These are phyloP conservation scores for Oryza australiensis DNA, from an alignment of 176 grass and related monocot species.

Conservation along the genomic window DNA sequence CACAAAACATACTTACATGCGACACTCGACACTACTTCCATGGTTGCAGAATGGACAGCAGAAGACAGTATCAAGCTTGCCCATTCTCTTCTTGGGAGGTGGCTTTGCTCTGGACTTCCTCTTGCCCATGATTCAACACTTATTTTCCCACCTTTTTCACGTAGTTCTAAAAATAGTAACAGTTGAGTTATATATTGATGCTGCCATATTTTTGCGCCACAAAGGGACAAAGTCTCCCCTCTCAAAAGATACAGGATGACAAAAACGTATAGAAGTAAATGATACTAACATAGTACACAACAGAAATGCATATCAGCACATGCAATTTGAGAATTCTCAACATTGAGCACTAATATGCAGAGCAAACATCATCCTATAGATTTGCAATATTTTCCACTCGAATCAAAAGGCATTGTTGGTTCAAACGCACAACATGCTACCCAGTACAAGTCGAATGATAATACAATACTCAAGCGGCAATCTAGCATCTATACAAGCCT, in stretches of 20 bases:
- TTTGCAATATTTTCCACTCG: too few relatives aligned
- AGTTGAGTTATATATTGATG: not conserved
- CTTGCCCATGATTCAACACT: constrained; percentile 60
- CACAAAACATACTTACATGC: constrained; percentile 50
- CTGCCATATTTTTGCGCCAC: not conserved
- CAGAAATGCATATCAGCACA: not conserved
- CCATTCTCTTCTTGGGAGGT: constrained; percentile 73
- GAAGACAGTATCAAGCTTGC: constrained; percentile 73
- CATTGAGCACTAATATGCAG: not conserved
- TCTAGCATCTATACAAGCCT: too few relatives aligned
- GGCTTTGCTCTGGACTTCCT: constrained; percentile 72
- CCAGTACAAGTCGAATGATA: too few relatives aligned
- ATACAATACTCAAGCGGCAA: too few relatives aligned
- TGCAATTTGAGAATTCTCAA: not conserved
- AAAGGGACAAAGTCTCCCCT: not conserved
- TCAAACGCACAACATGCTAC: too few relatives aligned
- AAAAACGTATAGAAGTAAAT: not conserved
- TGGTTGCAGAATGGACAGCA: constrained; percentile 85
- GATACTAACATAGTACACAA: not conserved
- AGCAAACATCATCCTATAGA: not conserved
- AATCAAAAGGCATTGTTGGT: not conserved
- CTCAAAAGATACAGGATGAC: not conserved
- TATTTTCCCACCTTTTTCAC: not conserved
- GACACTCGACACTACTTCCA: constrained; percentile 65
- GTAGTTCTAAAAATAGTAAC: not conserved